Conservation (phyloP, 2,329 filamentous ascomycete species). For the Fusarium devonianum region DNA sequence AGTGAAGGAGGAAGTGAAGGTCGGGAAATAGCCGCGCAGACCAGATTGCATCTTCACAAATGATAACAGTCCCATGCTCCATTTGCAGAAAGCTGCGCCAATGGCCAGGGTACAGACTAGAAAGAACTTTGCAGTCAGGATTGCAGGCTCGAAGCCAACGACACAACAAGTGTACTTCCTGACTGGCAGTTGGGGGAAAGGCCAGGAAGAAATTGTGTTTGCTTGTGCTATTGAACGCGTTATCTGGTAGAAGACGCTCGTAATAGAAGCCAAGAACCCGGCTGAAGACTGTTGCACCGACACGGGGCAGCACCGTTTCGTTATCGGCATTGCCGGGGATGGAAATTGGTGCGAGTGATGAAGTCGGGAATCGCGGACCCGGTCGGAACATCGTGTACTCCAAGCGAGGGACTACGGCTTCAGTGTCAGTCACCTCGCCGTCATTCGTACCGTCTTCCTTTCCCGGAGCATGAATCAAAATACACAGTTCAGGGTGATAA, state of each 20-base stretch:
- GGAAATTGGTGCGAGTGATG: slow-evolving; percentile 39
- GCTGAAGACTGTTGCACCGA: slow-evolving; percentile 37
- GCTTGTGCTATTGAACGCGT: slow-evolving; percentile 18
- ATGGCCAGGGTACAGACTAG: slow-evolving; percentile 51
- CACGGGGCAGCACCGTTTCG: slow-evolving; percentile 24
- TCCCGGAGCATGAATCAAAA: slow-evolving; percentile 51
- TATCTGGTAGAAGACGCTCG: slow-evolving; percentile 39
- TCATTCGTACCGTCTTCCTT: slow-evolving; percentile 47
- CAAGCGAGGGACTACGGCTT: slow-evolving; percentile 30
- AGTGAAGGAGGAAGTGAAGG: slow-evolving; percentile 46
- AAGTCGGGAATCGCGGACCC: slow-evolving; percentile 17
- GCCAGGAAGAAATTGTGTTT: slow-evolving; percentile 54
- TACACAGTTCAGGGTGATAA: slow-evolving; percentile 42
- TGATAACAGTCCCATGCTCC: slow-evolving; percentile 47
- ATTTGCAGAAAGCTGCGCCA: slow-evolving; percentile 55
- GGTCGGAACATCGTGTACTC: slow-evolving; percentile 50
- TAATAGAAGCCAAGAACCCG: slow-evolving; percentile 46
- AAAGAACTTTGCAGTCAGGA: slow-evolving; percentile 52
- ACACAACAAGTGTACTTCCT: slow-evolving; percentile 49
- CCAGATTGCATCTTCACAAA: slow-evolving; percentile 54
- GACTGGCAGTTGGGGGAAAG: slow-evolving; percentile 52
- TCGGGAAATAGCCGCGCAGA: slow-evolving; percentile 51
- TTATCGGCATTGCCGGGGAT: slow-evolving; percentile 8
- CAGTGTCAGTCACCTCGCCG: background rate
- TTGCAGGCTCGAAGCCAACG: slow-evolving; percentile 55